Conservation (phyloP, 148 eudicot genomes). For the Rhododendron molle region DNA sequence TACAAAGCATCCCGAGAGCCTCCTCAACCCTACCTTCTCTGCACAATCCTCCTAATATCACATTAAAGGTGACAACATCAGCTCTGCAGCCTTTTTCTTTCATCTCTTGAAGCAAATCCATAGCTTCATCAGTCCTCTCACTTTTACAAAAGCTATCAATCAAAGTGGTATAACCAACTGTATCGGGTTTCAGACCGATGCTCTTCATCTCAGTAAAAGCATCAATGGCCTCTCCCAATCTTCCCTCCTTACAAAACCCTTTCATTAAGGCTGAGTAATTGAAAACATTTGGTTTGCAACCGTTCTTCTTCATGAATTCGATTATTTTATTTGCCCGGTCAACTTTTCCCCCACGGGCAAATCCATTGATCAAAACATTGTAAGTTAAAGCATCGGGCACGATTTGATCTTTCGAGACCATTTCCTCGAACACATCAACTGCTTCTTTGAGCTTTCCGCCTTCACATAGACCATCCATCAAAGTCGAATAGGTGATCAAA, state of each 20-base stretch:
- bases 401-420: slow-evolving; percentile 71
- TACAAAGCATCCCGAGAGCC: slow-evolving; percentile 75
- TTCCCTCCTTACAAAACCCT: slow-evolving; percentile 74
- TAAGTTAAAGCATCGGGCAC: slow-evolving; percentile 87
- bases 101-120: slow-evolving; percentile 67
- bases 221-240: slow-evolving; percentile 56
- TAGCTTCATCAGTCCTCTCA: slow-evolving; percentile 53
- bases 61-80: slow-evolving; percentile 65
- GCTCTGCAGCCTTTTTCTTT: slow-evolving; percentile 55
- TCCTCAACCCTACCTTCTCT: slow-evolving; percentile 49
- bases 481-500: slow-evolving; percentile 81
- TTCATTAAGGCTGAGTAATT: slow-evolving; percentile 77
- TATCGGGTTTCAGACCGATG: slow-evolving; percentile 63
- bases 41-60: slow-evolving; percentile 65
- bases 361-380: slow-evolving; percentile 75
- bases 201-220: slow-evolving; percentile 60
- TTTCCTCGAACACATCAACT: slow-evolving; percentile 68
- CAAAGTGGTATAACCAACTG: slow-evolving; percentile 71
- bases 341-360: slow-evolving; percentile 64
- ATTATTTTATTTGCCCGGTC: slow-evolving; percentile 73
- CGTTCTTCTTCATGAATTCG: slow-evolving; percentile 77
- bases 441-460: slow-evolving; percentile 68
- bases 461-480: slow-evolving; percentile 68
- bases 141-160: slow-evolving; percentile 64
- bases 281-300: slow-evolving; percentile 70